Evolutionary conservation across 2,329 filamentous ascomycete genomes (phyloP), one percentile per base, ranked within the genome.

Genomic region (Penicillium sp.): DNA sequence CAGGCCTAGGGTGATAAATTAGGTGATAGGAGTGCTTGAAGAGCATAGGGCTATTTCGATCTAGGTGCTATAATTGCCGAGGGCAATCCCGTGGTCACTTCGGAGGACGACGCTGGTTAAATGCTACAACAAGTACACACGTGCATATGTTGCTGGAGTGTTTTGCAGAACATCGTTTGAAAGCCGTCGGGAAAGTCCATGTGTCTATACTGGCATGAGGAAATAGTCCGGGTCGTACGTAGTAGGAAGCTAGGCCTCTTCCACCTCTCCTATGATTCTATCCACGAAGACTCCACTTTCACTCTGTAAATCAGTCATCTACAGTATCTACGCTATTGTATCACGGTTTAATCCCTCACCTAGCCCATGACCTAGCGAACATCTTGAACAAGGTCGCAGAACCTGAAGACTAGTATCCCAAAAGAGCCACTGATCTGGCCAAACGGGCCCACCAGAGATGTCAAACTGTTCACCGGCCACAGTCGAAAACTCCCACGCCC

Each of bases 391-490:
- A 38, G n/a, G 19, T 33, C 58, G 52, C 30, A 43, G 10, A 22
- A 19, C 14, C 3, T 40, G 13, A 42, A 19, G 37, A 13, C 37
- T 40, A 16, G 13, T 43, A 22, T 43, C 40, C 40, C 10, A 25
- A 43, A 43, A 22, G 3, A 22, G 40, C 46, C 22, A 33, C 19
- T 42, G 58, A 57, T 58, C 63, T 58, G 42, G 60, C 25, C 58
- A 35, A 35, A 51, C 28, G 33, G 53, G 35, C 48, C 63, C 60
- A 65, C 63, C 25, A 28, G 2, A 57, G 33, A 57, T 61, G 63
- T 65, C 63, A 65, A 58, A 58, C 30, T 60, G 51, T 43, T 66
- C 64, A 66, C 62, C 64, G 64, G 62, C 45, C 25, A 48, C 57
- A 62, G 26, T 25, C 53, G 33, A 57, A 25, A 52, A 43, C 30